These are phyloP conservation scores for Yamadazyma ubonensis DNA, from an alignment of 805 yeast species.

Conservation along the genomic window DNA sequence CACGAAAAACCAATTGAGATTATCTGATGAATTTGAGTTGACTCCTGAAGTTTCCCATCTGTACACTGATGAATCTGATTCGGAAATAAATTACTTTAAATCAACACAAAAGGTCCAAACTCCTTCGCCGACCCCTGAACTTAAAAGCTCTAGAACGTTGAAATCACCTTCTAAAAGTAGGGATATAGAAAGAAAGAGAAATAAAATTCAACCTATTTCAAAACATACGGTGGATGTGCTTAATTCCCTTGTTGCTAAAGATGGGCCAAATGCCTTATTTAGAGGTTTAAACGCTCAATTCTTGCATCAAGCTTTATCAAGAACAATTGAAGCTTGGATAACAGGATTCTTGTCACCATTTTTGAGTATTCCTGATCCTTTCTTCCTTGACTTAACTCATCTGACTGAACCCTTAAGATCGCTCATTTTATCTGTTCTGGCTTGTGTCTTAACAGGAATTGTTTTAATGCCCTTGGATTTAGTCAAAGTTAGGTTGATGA, in stretches of 20 bases:
- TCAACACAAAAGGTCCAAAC: neutral
- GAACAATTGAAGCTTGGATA: constrained; percentile 86
- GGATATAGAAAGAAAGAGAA: constrained; percentile 9
- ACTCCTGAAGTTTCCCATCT: constrained; percentile 4
- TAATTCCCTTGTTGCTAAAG: constrained; percentile 63
- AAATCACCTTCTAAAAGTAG: constrained; percentile 9
- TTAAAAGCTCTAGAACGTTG: constrained; percentile 1
- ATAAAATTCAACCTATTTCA: constrained; percentile 54
- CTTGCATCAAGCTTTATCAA: constrained; percentile 67
- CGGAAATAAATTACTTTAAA: constrained; percentile 37
- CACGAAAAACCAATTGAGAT: constrained; percentile 11
- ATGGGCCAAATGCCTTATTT: constrained; percentile 69
- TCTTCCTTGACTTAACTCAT: constrained; percentile 76
- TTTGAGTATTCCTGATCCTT: constrained; percentile 83
- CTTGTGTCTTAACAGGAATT: constrained; percentile 70
- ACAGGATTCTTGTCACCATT: constrained; percentile 84
- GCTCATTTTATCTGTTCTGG: constrained; percentile 64
- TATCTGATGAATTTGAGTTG: constrained; percentile 16
- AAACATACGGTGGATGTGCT: constrained; percentile 65
- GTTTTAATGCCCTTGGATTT: constrained; percentile 78
- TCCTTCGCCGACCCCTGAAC: neutral
- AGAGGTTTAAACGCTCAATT: constrained; percentile 79
- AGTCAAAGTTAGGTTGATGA: constrained; percentile 72
- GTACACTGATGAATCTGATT: constrained; percentile 17
- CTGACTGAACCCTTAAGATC: constrained; percentile 73